Evolutionary conservation across 345 rosid species (phyloP).

Genomic region (Turnera subulata): DNA sequence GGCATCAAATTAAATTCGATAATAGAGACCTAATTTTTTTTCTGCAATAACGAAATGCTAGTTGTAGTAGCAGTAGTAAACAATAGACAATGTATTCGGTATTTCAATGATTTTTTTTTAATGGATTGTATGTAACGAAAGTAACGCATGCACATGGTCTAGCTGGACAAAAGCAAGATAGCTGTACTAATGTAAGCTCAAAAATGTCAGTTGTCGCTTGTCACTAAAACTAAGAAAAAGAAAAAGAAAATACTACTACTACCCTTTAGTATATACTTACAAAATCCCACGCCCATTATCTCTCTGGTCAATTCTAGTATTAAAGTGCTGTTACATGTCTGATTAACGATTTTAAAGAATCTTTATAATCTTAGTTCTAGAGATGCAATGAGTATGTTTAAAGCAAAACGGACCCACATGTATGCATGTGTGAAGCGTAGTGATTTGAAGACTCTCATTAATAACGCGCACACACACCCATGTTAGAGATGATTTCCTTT

Average conservation of each 20-base stretch:
- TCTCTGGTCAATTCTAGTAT: not conserved
- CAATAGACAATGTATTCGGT: too few relatives aligned
- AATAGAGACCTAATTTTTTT: too few relatives aligned
- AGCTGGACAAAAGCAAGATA: conserved; percentile 26
- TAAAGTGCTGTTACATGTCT: not conserved
- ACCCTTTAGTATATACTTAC: too few relatives aligned
- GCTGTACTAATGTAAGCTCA: conserved; percentile 22
- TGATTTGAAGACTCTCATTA: too few relatives aligned
- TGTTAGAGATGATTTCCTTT: too few relatives aligned
- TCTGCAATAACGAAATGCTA: too few relatives aligned
- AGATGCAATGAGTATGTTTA: conserved; percentile 56
- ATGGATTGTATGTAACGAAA: conserved; percentile 2
- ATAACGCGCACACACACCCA: too few relatives aligned
- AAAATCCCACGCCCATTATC: not conserved
- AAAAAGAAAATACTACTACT: not conserved
- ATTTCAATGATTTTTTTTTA: not conserved
- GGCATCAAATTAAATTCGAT: too few relatives aligned
- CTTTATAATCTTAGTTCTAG: conserved; percentile 18
- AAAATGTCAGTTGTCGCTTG: not conserved
- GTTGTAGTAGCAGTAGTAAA: too few relatives aligned
- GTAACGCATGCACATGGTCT: conserved; percentile 36
- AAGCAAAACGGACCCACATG: conserved; percentile 62
- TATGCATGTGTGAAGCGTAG: conserved; percentile 24
- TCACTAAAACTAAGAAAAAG: not conserved
- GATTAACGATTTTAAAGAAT: not conserved